Conservation (phyloP, 2,329 filamentous ascomycete species). For the Nothomitra cinnamomea region DNA sequence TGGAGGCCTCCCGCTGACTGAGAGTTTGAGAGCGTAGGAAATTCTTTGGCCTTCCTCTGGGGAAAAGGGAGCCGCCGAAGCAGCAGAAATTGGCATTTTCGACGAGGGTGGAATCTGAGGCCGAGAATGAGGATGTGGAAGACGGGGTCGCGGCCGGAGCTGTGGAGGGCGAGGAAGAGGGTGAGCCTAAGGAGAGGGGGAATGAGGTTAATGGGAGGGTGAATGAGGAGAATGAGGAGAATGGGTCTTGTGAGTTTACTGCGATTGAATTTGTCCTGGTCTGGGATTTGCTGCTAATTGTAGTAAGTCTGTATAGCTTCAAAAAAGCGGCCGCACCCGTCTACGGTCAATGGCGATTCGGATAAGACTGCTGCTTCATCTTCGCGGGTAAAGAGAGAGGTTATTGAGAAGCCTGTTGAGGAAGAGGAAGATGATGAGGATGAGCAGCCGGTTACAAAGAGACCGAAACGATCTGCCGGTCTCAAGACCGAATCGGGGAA, state of each 20-base stretch:
- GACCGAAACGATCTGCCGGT: not conserved
- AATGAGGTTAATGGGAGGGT: not conserved
- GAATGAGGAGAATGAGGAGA: not conserved
- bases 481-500: not conserved
- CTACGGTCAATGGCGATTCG: not conserved
- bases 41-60: conserved; percentile 60
- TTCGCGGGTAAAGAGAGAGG: conserved; percentile 16
- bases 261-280: not conserved
- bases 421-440: conserved; percentile 31
- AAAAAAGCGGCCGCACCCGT: not conserved
- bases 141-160: not conserved
- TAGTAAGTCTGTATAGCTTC: not conserved
- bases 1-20: conserved; percentile 6
- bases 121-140: not conserved
- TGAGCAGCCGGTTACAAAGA: conserved; percentile 43
- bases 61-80: not conserved
- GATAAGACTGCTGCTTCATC: not conserved
- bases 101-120: not conserved
- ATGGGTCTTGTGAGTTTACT: not conserved
- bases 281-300: not conserved
- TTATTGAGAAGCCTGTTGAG: conserved; percentile 15
- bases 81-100: not conserved
- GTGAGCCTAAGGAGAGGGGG: not conserved
- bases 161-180: not conserved
- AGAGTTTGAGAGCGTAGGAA: conserved; percentile 38